phyloP scores from a whole-genome alignment of 1,139 yeast species.

The Insectozyma bohioensis region DNA sequence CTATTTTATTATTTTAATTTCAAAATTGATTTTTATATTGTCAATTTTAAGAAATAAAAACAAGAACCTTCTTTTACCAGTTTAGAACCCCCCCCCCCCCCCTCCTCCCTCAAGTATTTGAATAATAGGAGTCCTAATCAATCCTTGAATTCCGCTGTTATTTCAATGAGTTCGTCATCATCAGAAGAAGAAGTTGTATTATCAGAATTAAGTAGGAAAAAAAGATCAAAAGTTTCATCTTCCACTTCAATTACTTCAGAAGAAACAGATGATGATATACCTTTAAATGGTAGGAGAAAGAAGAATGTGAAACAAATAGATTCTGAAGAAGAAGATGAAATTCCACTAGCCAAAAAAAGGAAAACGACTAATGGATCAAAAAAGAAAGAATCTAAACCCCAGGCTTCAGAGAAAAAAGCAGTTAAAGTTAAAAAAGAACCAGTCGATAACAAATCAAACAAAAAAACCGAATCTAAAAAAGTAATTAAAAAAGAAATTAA shows the following conservation, averaged over 20 bases:
- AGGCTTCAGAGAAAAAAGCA: slow-evolving; percentile 7
- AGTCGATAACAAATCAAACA: too few relatives aligned
- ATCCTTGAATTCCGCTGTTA: too few relatives aligned
- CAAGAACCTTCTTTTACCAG: too few relatives aligned
- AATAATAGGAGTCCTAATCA: slow-evolving; percentile 1
- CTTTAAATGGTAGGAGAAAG: slow-evolving; percentile 9
- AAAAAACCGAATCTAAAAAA: slow-evolving; percentile 5
- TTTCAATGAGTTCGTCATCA: slow-evolving; percentile 1
- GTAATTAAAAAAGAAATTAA: slow-evolving; percentile 7
- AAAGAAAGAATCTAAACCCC: slow-evolving; percentile 2
- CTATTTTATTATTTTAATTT: background rate
- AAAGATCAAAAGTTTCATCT: slow-evolving; percentile 3
- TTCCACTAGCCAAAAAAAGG: slow-evolving; percentile 11
- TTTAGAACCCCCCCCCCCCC: too few relatives aligned
- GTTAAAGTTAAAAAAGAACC: slow-evolving; percentile 4
- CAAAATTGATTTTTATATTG: too few relatives aligned
- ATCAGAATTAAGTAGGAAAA: slow-evolving; percentile 10
- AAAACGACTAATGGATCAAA: slow-evolving; percentile 7
- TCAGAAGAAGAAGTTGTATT: slow-evolving; percentile 16
- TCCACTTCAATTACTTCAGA: slow-evolving; percentile 11
- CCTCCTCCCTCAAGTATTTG: too few relatives aligned
- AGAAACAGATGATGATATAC: slow-evolving; percentile 10
- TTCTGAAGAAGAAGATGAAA: slow-evolving; percentile 13
- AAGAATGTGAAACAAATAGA: slow-evolving; percentile 2
- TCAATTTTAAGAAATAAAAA: too few relatives aligned